Conservation (phyloP, 345 rosid species). For the Aethionema arabicum region DNA sequence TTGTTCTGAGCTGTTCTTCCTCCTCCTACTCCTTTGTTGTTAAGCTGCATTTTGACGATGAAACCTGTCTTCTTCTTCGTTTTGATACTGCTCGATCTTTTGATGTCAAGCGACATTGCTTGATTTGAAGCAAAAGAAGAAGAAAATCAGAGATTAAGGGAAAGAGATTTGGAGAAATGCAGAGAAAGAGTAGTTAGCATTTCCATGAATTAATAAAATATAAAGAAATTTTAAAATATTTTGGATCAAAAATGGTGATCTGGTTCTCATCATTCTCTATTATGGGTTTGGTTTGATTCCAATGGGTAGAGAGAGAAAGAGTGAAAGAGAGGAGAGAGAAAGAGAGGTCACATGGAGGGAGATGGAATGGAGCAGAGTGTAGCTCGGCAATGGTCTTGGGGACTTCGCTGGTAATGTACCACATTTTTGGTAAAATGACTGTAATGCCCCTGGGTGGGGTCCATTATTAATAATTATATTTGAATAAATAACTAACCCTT, state of each 20-base stretch:
- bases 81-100: slow-evolving; percentile 29
- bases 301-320: slow-evolving; percentile 14
- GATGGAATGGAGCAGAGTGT: slow-evolving; percentile 45
- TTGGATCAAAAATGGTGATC: slow-evolving; percentile 30
- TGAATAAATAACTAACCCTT: too few species aligned
- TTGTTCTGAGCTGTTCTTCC: slow-evolving; percentile 35
- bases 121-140: slow-evolving; percentile 15
- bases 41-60: slow-evolving; percentile 63
- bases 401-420: slow-evolving; percentile 38
- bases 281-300: slow-evolving; percentile 40
- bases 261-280: slow-evolving; percentile 33
- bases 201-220: not conserved
- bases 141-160: slow-evolving; percentile 41
- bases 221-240: slow-evolving; percentile 2
- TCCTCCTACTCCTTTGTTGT: slow-evolving; percentile 34
- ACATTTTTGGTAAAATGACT: slow-evolving; percentile 22
- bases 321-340: not conserved
- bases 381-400: slow-evolving; percentile 48
- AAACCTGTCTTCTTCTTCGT: slow-evolving; percentile 45
- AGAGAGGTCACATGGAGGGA: slow-evolving; percentile 38
- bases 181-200: slow-evolving; percentile 50
- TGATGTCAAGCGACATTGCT: slow-evolving; percentile 36
- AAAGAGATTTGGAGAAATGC: slow-evolving; percentile 37
- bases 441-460: slow-evolving; percentile 22
- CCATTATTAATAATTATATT: not conserved